Evolutionary conservation across 106 monocot species (phyloP).

Genomic region (Dendrobium chrysotoxum): DNA sequence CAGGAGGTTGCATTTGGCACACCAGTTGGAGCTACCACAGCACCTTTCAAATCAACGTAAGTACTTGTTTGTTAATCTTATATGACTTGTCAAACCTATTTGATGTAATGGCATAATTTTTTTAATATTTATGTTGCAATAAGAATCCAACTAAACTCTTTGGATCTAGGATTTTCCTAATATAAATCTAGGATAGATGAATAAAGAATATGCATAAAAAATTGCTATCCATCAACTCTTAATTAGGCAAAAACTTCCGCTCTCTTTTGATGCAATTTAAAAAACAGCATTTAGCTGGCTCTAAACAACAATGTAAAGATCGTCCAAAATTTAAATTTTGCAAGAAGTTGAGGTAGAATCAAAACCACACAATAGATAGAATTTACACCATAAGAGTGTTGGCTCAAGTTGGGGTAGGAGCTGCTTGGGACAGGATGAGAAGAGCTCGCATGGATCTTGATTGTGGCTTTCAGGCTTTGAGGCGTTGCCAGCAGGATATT

Average conservation of each 20-base stretch:
- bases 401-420: no score
- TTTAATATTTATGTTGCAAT: no score
- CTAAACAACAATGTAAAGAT: background rate
- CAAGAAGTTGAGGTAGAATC: background rate
- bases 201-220: background rate
- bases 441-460: no score
- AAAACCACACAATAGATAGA: background rate
- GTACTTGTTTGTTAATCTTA: background rate
- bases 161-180: background rate
- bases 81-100: background rate
- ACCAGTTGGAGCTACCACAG: slow-evolving; percentile 75
- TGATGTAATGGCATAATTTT: background rate
- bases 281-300: background rate
- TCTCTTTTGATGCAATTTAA: background rate
- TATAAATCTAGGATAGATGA: background rate
- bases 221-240: background rate
- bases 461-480: no score
- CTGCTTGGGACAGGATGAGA: no score
- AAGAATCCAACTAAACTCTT: no score
- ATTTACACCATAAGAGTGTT: background rate
- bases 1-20: slow-evolving; percentile 95
- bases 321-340: background rate
- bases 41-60: slow-evolving; percentile 98
- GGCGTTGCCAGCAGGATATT: no score
- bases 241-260: background rate